Evolutionary conservation across 805 yeast genomes (phyloP), one percentile per base, ranked within the genome.

Genomic region (Starmerella lactis-condensi): DNA sequence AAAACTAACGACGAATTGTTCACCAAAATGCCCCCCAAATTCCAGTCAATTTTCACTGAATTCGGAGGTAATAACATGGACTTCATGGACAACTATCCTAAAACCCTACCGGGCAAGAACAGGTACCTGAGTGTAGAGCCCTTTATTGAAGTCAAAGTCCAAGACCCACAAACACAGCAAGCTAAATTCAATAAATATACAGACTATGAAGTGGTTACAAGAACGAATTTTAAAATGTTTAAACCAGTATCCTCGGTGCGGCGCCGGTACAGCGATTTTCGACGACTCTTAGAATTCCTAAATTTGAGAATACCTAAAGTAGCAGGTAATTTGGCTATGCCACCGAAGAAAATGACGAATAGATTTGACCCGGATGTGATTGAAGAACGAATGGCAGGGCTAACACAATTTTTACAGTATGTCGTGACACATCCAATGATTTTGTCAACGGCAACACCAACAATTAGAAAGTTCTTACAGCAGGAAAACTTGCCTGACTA

Each of bases 71-170:
- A 17, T 7, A 15, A 26, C 15, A 10, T 6, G 12, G 30, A 18
- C 10, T 18, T 12, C 5, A 24, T 13, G 13, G 29, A 24, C 15
- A 27, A 30, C 14, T n/a, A 16, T n/a, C 28, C 30, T 12, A 9
- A 12, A 2, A 12, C 27, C 23, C 28, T 22, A 22, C 17, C 25
- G 51, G 76, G 69, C 40, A 93, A 81, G 45, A 64, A 77, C 26
- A 89, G 89, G 48, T 93, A 91, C 0, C 92, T 77, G 45, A 96
- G 95, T 0, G 96, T 89, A 53, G 79, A 81, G n/a, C n/a, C n/a
- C 55, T 79, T 82, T 47, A 63, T 85, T 24, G 98, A 85, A 54
- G 72, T 89, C 22, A 95, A 83, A 52, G 93, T 82, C 36, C 60
- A 66, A 17, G 73, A 73, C 49, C 91, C 93, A 8, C 68, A 69